Conservation (phyloP, 2,329 filamentous ascomycete genomes). For the Iodosphaeria phyllophila region DNA sequence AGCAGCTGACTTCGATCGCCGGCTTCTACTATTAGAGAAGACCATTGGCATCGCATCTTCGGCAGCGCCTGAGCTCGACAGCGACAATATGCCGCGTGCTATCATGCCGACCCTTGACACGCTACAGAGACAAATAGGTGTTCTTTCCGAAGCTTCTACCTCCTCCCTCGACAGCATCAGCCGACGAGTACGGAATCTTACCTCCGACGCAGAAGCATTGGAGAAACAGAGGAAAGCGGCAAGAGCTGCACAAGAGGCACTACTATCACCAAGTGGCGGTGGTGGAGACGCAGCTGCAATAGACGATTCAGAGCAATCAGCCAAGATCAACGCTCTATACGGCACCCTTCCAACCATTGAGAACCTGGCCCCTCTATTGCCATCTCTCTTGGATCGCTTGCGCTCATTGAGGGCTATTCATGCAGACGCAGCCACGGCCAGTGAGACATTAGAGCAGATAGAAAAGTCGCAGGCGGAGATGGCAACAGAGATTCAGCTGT, state of each 20-base stretch:
- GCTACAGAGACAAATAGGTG: conserved; percentile 63
- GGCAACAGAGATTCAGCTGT: conserved; percentile 66
- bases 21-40: conserved; percentile 62
- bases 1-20: conserved; percentile 72
- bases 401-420: conserved; percentile 73
- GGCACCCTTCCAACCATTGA: conserved; percentile 78
- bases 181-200: conserved; percentile 49
- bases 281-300: conserved; percentile 22
- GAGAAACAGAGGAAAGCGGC: conserved; percentile 45
- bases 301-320: conserved; percentile 49
- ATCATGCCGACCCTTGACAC: conserved; percentile 68
- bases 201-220: conserved; percentile 53
- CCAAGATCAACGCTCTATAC: conserved; percentile 85
- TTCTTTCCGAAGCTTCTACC: conserved; percentile 54
- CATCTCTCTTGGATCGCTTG: conserved; percentile 68
- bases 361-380: conserved; percentile 65
- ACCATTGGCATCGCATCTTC: conserved; percentile 61
- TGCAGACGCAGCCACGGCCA: conserved; percentile 66
- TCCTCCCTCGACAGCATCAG: conserved; percentile 56
- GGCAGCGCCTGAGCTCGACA: conserved; percentile 41
- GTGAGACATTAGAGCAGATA: conserved; percentile 56
- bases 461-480: conserved; percentile 70
- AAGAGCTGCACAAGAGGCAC: conserved; percentile 39
- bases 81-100: conserved; percentile 39
- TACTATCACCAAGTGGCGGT: too few relatives aligned